Base-by-base conservation (phyloP, 1,284 basidiomycete genomes). In the Boletus semigastroideus region DNA sequence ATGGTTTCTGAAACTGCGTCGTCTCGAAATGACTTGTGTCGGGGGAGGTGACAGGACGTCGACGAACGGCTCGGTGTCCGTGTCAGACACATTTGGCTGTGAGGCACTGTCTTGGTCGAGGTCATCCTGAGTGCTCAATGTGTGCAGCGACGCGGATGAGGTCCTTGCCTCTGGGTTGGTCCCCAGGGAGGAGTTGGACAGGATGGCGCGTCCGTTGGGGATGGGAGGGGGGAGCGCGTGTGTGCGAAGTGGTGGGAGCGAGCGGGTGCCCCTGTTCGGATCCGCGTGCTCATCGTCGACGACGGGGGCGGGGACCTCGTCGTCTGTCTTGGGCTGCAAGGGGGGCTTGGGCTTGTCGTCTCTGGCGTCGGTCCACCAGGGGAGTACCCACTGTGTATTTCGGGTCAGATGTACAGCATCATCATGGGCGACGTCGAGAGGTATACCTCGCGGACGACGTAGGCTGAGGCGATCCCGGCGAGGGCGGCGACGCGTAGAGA, bases 41-140 rank as follows among this genome's bases (percentile, higher is more conserved):
- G 63, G 57, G 1, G 46, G 1, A 20, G 62, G 65, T 1, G 62
- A 67, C 13, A 68, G n/a, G 44, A 66, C 8, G 3, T 66, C 49
- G 25, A 49, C 37, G 12, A 64, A 51, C 0, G 62, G 45, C 34
- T 59, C 65, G 2, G 48, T 22, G n/a, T 47, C 42, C 5, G 48
- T 13, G 31, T 46, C 47, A 19, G 56, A 46, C 0, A 30, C 22
- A 16, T 31, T 39, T 6, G 45, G 12, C 5, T 48, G 49, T 1
- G 40, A 38, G 25, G 36, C 36, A 14, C 25, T 22, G 27, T 46
- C 42, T 1, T 49, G 40, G 1, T 45, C 52, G 22, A 25, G 2
- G 11, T 5, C 28, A 5, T 45, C 40, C 3, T 14, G 30, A 4
- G 5, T 40, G 38, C 46, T 48, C 17, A 45, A 48, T 8, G 33